Percentiles rank a stretch among this genome's conserved stretches.
Conservation (phyloP, 257 asterid genomes). For the Primulina tabacum region DNA sequence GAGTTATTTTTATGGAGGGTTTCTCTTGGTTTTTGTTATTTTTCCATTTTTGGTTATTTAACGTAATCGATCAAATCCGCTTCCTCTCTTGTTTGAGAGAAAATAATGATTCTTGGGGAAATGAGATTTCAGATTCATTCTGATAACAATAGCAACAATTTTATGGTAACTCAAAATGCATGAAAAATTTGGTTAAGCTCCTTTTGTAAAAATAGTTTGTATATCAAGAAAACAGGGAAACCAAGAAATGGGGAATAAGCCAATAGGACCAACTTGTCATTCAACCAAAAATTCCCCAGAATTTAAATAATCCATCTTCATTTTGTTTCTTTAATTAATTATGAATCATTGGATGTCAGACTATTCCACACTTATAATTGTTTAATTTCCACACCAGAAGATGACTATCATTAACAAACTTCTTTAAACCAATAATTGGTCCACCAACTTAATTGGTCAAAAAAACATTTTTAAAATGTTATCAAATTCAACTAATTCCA, state of each 20-base stretch:
- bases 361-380: background rate
- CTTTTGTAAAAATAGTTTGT: too few relatives aligned
- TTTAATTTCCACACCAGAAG: background rate
- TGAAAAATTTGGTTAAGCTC: too few relatives aligned
- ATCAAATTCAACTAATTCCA: background rate
- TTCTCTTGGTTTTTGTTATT: constrained; percentile 10
- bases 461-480: background rate
- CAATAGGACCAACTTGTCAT: background rate
- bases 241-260: background rate
- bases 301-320: background rate
- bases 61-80: background rate
- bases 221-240: too few relatives aligned
- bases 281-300: background rate
- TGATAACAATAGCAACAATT: background rate
- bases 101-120: background rate
- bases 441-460: background rate
- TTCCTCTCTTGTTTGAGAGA: background rate
- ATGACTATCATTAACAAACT: background rate
- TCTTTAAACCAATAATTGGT: background rate
- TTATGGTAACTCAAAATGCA: background rate
- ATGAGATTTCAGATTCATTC: background rate
- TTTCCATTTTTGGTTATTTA: background rate
- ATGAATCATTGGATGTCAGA: constrained; percentile 9
- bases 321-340: constrained; percentile 8
- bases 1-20: background rate